phyloP scores from a whole-genome alignment of 192 early-diverging fungal species.

The Jimgerdemannia flammicorona region DNA sequence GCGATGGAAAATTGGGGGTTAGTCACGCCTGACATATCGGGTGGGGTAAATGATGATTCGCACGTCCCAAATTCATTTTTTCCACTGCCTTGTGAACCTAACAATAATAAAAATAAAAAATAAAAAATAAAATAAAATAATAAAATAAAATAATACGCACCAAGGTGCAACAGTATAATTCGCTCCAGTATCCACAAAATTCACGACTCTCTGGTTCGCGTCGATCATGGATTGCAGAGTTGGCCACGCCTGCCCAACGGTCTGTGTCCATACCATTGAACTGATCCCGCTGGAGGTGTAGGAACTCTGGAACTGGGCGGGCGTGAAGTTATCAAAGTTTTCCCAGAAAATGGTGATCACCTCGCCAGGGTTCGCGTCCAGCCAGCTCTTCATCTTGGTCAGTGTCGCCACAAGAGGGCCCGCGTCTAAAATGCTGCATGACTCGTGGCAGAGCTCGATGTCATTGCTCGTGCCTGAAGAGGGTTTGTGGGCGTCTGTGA shows the following conservation, averaged over 20 bases:
- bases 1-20: not conserved
- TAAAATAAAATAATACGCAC: constrained; percentile 26
- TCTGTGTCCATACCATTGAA: constrained; percentile 37
- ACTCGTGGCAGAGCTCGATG: constrained; percentile 64
- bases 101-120: too few species aligned
- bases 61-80: not conserved
- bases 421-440: constrained; percentile 57
- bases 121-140: not conserved
- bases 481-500: constrained; percentile 9
- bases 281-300: constrained; percentile 50
- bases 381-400: constrained; percentile 46
- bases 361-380: constrained; percentile 66
- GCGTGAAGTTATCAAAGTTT: constrained; percentile 49
- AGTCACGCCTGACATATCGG: not conserved
- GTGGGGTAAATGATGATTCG: too few species aligned
- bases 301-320: constrained; percentile 42
- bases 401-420: constrained; percentile 56
- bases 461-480: constrained; percentile 1
- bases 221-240: constrained; percentile 63
- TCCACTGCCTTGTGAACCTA: not conserved
- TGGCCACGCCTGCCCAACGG: constrained; percentile 54
- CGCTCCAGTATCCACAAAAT: constrained; percentile 52
- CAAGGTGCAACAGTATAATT: constrained; percentile 55
- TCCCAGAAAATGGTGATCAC: constrained; percentile 76
- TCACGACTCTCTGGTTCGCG: constrained; percentile 61